phyloP scores from a whole-genome alignment of 2,329 filamentous ascomycete genomes.

The Verticillium nonalfalfae region DNA sequence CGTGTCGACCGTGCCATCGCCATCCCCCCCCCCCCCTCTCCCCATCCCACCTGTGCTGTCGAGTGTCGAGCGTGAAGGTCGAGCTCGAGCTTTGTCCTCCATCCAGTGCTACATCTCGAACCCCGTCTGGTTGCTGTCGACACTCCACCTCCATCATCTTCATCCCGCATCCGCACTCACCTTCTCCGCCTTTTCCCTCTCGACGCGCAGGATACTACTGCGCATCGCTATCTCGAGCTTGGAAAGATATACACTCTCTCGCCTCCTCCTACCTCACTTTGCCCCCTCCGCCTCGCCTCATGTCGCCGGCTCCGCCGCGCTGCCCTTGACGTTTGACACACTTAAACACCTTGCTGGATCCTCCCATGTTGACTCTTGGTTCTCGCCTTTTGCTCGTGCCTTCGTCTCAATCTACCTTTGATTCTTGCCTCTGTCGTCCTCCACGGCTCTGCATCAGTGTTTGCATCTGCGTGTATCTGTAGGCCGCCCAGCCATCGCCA shows the following conservation, averaged over 20 bases:
- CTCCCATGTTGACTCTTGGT: no score
- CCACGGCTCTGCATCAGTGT: no score
- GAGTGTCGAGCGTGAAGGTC: not conserved
- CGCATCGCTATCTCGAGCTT: not conserved
- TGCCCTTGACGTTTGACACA: no score
- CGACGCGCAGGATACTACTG: not conserved
- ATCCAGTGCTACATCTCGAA: not conserved
- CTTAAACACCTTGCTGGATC: no score
- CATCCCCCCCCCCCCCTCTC: not conserved
- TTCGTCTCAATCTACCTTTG: no score
- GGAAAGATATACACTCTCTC: not conserved
- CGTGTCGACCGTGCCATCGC: not conserved
- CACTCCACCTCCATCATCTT: not conserved
- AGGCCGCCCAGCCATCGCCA: no score
- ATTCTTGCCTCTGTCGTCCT: no score
- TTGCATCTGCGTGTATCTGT: no score
- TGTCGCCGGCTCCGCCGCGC: not conserved
- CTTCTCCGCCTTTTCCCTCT: not conserved
- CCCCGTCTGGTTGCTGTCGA: not conserved
- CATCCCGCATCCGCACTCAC: not conserved
- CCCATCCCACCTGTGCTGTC: not conserved
- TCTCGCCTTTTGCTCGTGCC: no score
- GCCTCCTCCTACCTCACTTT: not conserved
- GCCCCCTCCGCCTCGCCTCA: conserved; percentile 3
- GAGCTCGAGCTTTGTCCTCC: not conserved